A percentile compares a stretch with the other conserved stretches of the same genome.
These are phyloP conservation scores for Pseudopithomyces maydicus DNA, from an alignment of 2,329 filamentous ascomycete species.

Conservation along the genomic window DNA sequence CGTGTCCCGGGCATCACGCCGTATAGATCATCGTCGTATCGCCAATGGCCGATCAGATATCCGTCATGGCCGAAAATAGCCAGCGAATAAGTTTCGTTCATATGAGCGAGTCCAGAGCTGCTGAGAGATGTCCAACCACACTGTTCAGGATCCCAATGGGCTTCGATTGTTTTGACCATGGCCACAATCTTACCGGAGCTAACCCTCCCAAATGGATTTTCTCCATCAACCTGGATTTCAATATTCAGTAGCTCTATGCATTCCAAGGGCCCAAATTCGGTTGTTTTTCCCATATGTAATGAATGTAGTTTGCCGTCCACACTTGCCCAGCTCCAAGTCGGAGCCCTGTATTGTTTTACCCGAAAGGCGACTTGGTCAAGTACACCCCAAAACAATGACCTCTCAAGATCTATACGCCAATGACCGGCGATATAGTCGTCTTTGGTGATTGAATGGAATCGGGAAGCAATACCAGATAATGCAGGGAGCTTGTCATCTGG, in stretches of 20 bases:
- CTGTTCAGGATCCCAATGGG: not conserved
- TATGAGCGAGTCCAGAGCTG: not conserved
- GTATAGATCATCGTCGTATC: constrained; percentile 6
- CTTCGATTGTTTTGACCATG: not conserved
- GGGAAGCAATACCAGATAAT: constrained; percentile 7
- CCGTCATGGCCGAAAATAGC: not conserved
- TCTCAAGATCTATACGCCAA: constrained; percentile 5
- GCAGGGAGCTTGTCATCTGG: constrained; percentile 7
- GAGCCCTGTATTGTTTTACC: constrained; percentile 3
- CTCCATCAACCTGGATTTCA: not conserved
- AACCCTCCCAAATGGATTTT: constrained; percentile 7
- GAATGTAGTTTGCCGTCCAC: not conserved
- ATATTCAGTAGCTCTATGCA: not conserved
- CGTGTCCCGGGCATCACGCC: constrained; percentile 3
- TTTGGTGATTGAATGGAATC: constrained; percentile 1
- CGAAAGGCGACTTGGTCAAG: not conserved
- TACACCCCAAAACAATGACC: constrained; percentile 4
- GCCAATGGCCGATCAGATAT: not conserved
- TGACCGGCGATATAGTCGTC: constrained; percentile 4
- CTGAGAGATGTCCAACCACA: not conserved
- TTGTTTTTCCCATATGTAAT: not conserved
- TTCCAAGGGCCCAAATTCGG: not conserved
- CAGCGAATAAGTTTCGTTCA: not conserved
- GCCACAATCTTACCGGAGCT: not conserved
- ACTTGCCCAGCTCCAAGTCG: constrained; percentile 14